These are phyloP conservation scores for Zymoseptoria crescenta DNA, from an alignment of 2,329 filamentous ascomycete species.

Conservation along the genomic window DNA sequence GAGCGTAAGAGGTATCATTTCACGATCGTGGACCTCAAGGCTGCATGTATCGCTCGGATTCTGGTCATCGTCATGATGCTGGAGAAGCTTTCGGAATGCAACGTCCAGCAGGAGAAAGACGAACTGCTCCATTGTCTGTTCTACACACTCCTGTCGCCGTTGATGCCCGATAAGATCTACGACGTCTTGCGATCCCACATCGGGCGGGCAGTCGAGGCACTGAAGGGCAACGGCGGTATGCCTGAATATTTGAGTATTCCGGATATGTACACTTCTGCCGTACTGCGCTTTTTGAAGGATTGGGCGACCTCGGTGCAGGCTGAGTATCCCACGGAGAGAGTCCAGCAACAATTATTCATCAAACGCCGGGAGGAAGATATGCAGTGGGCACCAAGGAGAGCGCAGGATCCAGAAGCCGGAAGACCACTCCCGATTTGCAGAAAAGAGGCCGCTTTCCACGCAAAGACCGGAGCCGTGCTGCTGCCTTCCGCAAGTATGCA, in stretches of 20 bases:
- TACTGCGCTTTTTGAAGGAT: constrained; percentile 2
- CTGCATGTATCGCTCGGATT: constrained; percentile 6
- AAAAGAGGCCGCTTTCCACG: constrained; percentile 7
- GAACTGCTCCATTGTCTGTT: constrained; percentile 1
- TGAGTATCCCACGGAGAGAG: constrained; percentile 3
- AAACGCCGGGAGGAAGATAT: background rate
- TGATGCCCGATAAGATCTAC: constrained; percentile 7
- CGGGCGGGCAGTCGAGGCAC: background rate
- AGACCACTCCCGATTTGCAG: background rate
- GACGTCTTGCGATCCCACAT: constrained; percentile 5
- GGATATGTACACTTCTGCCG: background rate
- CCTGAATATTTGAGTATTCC: constrained; percentile 4
- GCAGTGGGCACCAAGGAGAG: background rate
- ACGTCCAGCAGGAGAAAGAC: background rate
- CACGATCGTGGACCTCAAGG: constrained; percentile 8
- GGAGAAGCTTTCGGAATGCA: background rate
- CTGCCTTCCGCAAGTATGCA: background rate
- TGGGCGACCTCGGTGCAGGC: constrained; percentile 5
- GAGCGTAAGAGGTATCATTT: constrained; percentile 5
- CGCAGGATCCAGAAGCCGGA: background rate
- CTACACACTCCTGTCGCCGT: constrained; percentile 8
- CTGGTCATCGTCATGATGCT: constrained; percentile 3
- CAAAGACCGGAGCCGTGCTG: constrained; percentile 9
- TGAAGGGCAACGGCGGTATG: constrained; percentile 1
- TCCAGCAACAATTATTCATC: background rate